Percentiles rank a stretch among this genome's conserved stretches.
phyloP scores from a whole-genome alignment of 441 rosid genomes.

The Gossypium aridum region DNA sequence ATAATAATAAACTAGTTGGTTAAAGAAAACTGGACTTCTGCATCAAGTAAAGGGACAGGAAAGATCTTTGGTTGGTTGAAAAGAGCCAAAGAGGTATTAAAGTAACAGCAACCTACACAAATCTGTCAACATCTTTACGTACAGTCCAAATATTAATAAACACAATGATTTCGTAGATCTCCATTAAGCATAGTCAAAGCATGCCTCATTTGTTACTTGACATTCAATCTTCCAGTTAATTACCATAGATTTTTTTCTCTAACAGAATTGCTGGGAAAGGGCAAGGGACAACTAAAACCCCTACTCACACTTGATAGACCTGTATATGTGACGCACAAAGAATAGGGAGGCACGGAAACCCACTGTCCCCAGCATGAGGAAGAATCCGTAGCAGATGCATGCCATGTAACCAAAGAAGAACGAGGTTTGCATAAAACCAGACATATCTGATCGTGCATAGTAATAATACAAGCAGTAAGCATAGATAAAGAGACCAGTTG shows the following conservation, averaged over 20 bases:
- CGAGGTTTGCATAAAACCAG: constrained; percentile 59
- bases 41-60: not conserved
- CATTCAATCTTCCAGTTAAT: constrained; percentile 9
- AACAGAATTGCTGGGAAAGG: not conserved
- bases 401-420: constrained; percentile 69
- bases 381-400: constrained; percentile 60
- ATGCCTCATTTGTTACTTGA: not conserved
- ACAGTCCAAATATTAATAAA: constrained; percentile 8
- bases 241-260: constrained; percentile 8
- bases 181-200: not conserved
- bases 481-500: constrained; percentile 49
- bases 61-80: not conserved
- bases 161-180: not conserved
- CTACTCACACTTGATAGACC: constrained; percentile 56
- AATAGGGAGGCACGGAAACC: constrained; percentile 55
- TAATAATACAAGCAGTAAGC: constrained; percentile 56
- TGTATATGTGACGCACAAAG: constrained; percentile 55
- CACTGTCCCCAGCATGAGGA: constrained; percentile 55
- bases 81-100: not conserved
- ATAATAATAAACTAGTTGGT: not conserved
- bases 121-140: not conserved
- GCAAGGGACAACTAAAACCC: constrained; percentile 4
- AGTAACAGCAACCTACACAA: not conserved
- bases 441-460: constrained; percentile 57
- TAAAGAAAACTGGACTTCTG: not conserved